phyloP scores from a whole-genome alignment of 257 asterid species.

The Euphrasia confusa region DNA sequence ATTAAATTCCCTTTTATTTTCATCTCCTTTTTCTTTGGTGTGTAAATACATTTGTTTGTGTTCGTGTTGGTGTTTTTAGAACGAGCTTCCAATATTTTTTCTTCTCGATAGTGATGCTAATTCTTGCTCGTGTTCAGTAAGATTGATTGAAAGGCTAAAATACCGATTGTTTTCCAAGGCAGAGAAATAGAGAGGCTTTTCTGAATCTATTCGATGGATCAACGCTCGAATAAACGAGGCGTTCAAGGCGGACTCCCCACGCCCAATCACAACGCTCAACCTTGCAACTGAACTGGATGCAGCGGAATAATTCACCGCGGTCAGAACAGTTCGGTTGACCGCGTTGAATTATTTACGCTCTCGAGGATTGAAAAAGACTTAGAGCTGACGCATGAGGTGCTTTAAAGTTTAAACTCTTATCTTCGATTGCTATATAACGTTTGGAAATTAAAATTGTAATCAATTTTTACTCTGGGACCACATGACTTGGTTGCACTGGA shows the following conservation, averaged over 20 bases:
- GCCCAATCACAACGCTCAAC: constrained; percentile 46
- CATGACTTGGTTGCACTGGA: constrained; percentile 74
- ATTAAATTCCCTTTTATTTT: constrained; percentile 9
- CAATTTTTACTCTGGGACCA: constrained; percentile 17
- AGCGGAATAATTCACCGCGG: constrained; percentile 55
- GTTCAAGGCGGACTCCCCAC: constrained; percentile 31
- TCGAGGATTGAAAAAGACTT: constrained; percentile 76
- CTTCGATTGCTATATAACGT: neutral
- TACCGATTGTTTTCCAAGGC: constrained; percentile 16
- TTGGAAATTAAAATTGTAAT: neutral
- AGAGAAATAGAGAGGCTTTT: constrained; percentile 22
- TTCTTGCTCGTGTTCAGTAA: constrained; percentile 5
- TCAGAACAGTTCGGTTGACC: constrained; percentile 22
- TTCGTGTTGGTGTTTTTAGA: neutral
- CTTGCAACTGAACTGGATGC: constrained; percentile 81
- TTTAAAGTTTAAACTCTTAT: neutral
- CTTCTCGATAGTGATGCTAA: neutral
- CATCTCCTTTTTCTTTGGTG: constrained; percentile 15
- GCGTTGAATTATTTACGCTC: constrained; percentile 43
- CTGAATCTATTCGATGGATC: constrained; percentile 37
- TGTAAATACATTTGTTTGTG: neutral
- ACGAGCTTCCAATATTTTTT: neutral
- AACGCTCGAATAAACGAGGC: constrained; percentile 40
- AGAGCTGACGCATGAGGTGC: constrained; percentile 68
- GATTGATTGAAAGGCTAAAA: constrained; percentile 8